phyloP scores from a whole-genome alignment of 257 asterid genomes.

The Capsicum chinense region DNA sequence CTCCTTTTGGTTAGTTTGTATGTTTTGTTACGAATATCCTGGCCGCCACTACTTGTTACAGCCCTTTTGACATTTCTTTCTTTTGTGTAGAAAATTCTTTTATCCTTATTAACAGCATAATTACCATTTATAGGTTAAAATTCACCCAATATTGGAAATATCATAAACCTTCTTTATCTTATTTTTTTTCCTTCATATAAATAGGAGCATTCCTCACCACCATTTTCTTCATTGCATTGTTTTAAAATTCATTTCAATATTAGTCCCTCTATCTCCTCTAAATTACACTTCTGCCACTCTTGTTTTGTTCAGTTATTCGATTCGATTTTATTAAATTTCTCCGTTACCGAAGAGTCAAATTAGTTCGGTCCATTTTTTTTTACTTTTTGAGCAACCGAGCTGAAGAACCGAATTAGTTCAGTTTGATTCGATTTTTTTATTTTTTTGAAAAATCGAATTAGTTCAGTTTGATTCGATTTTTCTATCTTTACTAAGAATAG shows the following conservation, averaged over 20 bases:
- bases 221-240: not conserved
- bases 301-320: conserved; percentile 42
- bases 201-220: not conserved
- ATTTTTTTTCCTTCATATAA: conserved; percentile 27
- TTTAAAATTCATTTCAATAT: not conserved
- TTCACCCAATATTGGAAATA: not conserved
- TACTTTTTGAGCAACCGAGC: too few species aligned
- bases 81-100: not conserved
- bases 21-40: too few species aligned
- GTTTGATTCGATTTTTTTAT: too few species aligned
- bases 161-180: not conserved
- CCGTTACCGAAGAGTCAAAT: too few species aligned
- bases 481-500: too few species aligned
- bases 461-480: too few species aligned
- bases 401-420: too few species aligned
- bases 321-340: too few species aligned
- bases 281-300: conserved; percentile 4
- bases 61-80: not conserved
- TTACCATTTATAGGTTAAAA: not conserved
- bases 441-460: too few species aligned
- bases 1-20: too few species aligned
- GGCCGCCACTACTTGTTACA: not conserved
- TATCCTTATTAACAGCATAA: not conserved
- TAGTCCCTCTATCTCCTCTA: not conserved
- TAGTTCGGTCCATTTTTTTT: too few species aligned